Evolutionary conservation across 2,329 filamentous ascomycete species (phyloP).

Genomic region (Diplodia sapinea): DNA sequence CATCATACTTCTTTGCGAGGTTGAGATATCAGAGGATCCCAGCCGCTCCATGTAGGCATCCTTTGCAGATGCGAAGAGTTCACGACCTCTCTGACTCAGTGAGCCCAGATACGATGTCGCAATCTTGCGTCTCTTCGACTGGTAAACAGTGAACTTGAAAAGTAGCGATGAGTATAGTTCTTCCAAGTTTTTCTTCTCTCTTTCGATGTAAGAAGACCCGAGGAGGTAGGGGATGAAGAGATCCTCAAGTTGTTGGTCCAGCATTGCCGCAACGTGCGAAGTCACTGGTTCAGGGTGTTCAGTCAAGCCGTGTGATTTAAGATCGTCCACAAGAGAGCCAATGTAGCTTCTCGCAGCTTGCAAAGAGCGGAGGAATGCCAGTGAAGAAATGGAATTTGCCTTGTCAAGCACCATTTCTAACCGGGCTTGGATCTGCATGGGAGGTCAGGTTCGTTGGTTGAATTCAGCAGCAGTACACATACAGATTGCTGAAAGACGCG

Average conservation of each 20-base stretch:
- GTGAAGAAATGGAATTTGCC: slow-evolving; percentile 85
- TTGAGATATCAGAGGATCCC: slow-evolving; percentile 84
- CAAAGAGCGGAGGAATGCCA: slow-evolving; percentile 88
- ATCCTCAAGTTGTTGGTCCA: slow-evolving; percentile 72
- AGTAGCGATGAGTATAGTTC: slow-evolving; percentile 88
- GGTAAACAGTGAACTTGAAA: slow-evolving; percentile 94
- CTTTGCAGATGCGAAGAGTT: slow-evolving; percentile 83
- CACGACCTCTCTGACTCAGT: slow-evolving; percentile 85
- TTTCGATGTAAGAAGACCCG: slow-evolving; percentile 69
- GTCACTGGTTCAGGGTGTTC: slow-evolving; percentile 93
- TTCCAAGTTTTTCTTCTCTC: slow-evolving; percentile 71
- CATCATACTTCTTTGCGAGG: slow-evolving; percentile 89
- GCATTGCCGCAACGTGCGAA: slow-evolving; percentile 74
- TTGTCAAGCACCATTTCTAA: slow-evolving; percentile 96
- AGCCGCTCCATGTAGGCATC: slow-evolving; percentile 90
- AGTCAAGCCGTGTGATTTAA: slow-evolving; percentile 92
- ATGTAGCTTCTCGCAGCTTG: slow-evolving; percentile 93
- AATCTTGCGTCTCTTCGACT: slow-evolving; percentile 79
- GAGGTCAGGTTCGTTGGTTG: neutral
- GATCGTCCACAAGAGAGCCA: slow-evolving; percentile 82
- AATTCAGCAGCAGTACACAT: neutral
- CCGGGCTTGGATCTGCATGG: slow-evolving; percentile 75
- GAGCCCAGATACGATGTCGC: slow-evolving; percentile 92
- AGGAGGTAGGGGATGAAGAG: slow-evolving; percentile 70
- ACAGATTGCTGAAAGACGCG: slow-evolving; percentile 92